These are phyloP conservation scores for Rugonectria rugulosa DNA, from an alignment of 2,329 filamentous ascomycete species.

Conservation along the genomic window DNA sequence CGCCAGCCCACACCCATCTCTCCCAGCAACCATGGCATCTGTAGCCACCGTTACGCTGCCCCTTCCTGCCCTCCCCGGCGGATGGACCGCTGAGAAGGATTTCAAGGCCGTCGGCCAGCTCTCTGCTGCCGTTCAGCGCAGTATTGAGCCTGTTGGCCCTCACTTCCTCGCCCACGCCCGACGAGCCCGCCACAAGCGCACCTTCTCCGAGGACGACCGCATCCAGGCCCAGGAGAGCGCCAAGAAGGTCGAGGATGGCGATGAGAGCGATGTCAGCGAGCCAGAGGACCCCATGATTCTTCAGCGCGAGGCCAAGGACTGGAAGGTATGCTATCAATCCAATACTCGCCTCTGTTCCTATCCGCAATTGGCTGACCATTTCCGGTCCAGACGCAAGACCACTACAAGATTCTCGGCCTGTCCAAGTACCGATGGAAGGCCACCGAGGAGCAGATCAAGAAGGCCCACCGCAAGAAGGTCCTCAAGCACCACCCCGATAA, in stretches of 20 bases:
- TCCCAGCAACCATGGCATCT: constrained; percentile 64
- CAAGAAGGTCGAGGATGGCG: constrained; percentile 93
- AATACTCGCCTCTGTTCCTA: background rate
- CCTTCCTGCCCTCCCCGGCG: constrained; percentile 78
- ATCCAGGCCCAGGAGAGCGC: constrained; percentile 95
- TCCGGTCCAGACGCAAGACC: constrained; percentile 79
- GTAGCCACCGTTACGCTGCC: constrained; percentile 67
- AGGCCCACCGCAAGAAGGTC: constrained; percentile 99
- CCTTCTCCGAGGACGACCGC: constrained; percentile 97
- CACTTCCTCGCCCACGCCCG: constrained; percentile 98
- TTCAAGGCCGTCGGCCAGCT: constrained; percentile 86
- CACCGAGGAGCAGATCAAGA: constrained; percentile 98
- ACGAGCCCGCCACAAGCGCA: constrained; percentile 94
- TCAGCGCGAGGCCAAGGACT: constrained; percentile 94
- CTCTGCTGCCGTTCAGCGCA: constrained; percentile 80
- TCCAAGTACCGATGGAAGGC: constrained; percentile 92
- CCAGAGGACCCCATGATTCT: constrained; percentile 92
- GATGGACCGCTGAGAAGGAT: constrained; percentile 88
- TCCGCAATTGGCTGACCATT: background rate
- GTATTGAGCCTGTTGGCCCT: constrained; percentile 94
- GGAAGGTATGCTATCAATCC: constrained; percentile 75
- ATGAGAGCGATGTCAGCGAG: constrained; percentile 91
- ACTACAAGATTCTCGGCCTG: constrained; percentile 95
- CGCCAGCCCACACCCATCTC: constrained; percentile 24
- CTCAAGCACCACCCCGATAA: constrained; percentile 99